Evolutionary conservation across 495 filamentous ascomycete species (phyloP), one percentile per base, ranked within the genome.

Genomic region (Aspergillus diversus): DNA sequence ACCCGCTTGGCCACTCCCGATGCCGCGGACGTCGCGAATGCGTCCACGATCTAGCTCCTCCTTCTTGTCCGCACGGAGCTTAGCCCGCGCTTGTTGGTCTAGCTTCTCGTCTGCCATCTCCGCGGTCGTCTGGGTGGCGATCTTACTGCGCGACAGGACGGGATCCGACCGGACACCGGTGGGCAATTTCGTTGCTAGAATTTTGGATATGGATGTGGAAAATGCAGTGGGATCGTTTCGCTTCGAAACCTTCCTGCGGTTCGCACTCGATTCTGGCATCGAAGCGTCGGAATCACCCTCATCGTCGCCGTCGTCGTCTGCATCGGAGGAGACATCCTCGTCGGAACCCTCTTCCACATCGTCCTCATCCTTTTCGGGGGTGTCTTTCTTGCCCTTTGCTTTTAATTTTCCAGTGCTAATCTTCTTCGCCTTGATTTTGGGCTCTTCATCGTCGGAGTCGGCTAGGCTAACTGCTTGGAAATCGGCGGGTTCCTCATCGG

Each of bases 191-290:
- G 90, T 90, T 34, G 84, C 82, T 21, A 99, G 83, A 77, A 99
- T 98, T 70, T 92, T 92, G 66, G 88, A 87, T 70, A 99, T 95
- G 43, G 92, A 94, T 27, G 87, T 93, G 7, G 93, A 90, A 78
- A 99, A 97, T 51, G 90, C 92, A 59, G 82, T 78, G 12, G 95
- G 92, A 76, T 99, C 93, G 73, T 97, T 94, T 64, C 92, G 91
- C 73, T 97, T 95, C 6, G 74, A 61, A 13, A 80, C 65, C 31
- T 64, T 51, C 54, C 68, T 73, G 31, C 66, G 62, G 37, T 69
- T 75, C 17, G 57, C 57, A 33, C 61, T 69, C 11, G 64, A 62
- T n/a, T 63, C 59, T 5, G 70, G 53, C 27, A 61, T 63, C 3
- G 67, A 59, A 1, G 52, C 61, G 50, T 75, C 73, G 21, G 73